Base-by-base conservation (phyloP, 2,329 filamentous ascomycete species). In the Lasiodiplodia sp. region DNA sequence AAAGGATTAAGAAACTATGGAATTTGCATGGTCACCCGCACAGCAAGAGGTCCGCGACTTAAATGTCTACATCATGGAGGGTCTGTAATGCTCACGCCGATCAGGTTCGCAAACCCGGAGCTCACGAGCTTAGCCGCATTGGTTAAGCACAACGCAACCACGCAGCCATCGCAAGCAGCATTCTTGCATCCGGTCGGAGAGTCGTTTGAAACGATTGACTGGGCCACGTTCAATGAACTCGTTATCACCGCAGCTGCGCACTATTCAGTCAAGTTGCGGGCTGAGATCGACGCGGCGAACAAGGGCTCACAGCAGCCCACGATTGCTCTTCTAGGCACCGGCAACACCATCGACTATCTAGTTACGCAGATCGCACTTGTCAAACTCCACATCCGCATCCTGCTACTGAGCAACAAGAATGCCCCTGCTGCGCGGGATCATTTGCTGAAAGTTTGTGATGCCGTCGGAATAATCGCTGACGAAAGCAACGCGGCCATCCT, bases 11-110 rank as follows among this genome's bases (percentile, higher is more conserved):
- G 56, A 72, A 75, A 12, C 70, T 77, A n/a, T 78, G 76, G 75
- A 73, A 70, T 68, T 67, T 76, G 18, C 76, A 78, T 69, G 77
- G 77, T 4, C 71, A 77, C 65, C 74, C 74, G 63, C 74, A 76
- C 44, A 69, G 67, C 51, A 53, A 40, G 11, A 67, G 49, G 69
- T 69, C 28, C 12, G 4, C 23, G 7, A 18, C 31, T 4, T 6
- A 3, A 16, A 12, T 25, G 3, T 8, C 16, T 23, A 51, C 51
- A 16, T 14, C 23, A 4, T 40, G 16, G 10, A 38, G 14, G 16
- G 31, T 4, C 2, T 51, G 4, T 6, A 14, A 7, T 34, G 18
- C 52, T 57, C 14, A 56, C 44, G 37, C 1, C 72, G 12, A 74
- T 71, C 31, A 72, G 75, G 53, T 78, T 76, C 69, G 70, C 72